These are phyloP conservation scores for Syzygium oleosum DNA, from an alignment of 345 rosid species.

Conservation along the genomic window DNA sequence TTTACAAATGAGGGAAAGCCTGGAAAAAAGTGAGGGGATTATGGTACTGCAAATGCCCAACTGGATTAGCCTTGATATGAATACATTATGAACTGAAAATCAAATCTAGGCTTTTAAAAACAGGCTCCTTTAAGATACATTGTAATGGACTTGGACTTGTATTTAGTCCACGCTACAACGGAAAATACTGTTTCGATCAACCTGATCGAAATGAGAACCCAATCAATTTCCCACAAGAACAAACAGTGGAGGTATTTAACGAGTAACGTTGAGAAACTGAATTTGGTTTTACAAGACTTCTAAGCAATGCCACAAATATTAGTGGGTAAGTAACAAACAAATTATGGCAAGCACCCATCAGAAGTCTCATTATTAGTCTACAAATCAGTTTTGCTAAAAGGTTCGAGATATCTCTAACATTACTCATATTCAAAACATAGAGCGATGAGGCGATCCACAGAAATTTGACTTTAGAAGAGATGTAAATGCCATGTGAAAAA, in stretches of 20 bases:
- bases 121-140: too few relatives aligned
- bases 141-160: not conserved
- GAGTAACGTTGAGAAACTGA: not conserved
- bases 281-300: not conserved
- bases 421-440: not conserved
- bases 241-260: not conserved
- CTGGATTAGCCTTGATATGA: not conserved
- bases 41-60: not conserved
- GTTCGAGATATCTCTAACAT: not conserved
- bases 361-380: not conserved
- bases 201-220: not conserved
- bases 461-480: not conserved
- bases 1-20: not conserved
- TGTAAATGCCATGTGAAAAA: not conserved
- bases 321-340: not conserved
- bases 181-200: not conserved
- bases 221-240: not conserved
- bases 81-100: not conserved
- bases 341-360: not conserved
- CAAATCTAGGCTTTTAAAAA: not conserved
- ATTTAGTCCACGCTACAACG: not conserved
- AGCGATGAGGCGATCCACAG: not conserved
- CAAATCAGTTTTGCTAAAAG: not conserved
- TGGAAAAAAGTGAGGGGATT: not conserved
- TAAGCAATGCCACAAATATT: not conserved